Conservation (phyloP, 2,329 filamentous ascomycete species). For the Aspergillus sp. region DNA sequence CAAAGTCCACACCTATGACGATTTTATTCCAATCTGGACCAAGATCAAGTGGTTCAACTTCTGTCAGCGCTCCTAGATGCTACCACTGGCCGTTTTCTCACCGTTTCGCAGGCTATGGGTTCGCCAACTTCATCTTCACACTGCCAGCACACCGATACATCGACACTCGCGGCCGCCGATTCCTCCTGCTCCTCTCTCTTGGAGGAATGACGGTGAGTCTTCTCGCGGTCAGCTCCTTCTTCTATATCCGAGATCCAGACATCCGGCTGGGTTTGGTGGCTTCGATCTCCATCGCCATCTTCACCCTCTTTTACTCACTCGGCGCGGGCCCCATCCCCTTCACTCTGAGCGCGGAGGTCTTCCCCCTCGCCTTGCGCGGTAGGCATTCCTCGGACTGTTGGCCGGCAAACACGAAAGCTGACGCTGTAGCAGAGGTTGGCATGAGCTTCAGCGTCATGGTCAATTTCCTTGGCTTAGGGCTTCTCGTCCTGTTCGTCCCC, state of each 20-base stretch:
- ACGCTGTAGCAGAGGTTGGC: conserved; percentile 10
- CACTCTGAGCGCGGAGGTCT: conserved; percentile 15
- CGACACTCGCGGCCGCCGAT: conserved; percentile 17
- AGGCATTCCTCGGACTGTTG: too few relatives aligned
- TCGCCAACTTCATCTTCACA: conserved; percentile 22
- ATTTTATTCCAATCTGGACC: not conserved
- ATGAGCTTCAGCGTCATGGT: conserved; percentile 19
- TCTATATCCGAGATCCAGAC: conserved; percentile 8
- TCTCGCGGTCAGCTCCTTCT: conserved; percentile 15
- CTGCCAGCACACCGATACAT: conserved; percentile 20
- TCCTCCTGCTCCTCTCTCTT: conserved; percentile 19
- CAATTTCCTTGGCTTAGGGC: conserved; percentile 13
- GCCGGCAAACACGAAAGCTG: too few relatives aligned
- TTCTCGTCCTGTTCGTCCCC: conserved; percentile 13
- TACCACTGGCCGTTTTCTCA: not conserved
- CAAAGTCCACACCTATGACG: too few relatives aligned
- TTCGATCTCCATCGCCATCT: conserved; percentile 17
- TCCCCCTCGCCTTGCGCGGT: conserved; percentile 15
- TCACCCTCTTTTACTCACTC: conserved; percentile 38
- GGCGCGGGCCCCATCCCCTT: conserved; percentile 29
- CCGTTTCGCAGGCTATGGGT: conserved; percentile 13
- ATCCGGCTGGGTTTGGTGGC: conserved; percentile 13
- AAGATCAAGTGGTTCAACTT: conserved; percentile 12
- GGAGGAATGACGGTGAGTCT: conserved; percentile 19
- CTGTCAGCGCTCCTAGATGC: conserved; percentile 6